Base-by-base conservation (phyloP, 2,329 filamentous ascomycete genomes). In the Calonectria pauciramosa region DNA sequence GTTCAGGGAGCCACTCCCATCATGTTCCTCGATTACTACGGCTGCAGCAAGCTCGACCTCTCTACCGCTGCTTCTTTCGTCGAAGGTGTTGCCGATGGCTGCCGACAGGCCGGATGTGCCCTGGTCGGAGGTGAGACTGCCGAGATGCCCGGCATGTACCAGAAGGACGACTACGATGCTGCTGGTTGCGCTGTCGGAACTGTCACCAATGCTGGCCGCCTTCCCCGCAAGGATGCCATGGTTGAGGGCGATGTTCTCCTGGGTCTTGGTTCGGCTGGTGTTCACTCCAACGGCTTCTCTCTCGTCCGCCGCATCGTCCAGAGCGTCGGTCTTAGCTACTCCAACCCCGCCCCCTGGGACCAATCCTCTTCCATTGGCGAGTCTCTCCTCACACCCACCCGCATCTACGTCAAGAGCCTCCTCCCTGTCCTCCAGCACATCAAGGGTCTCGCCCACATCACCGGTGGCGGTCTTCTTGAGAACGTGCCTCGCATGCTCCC, bases 11-110 rank as follows among this genome's bases (percentile, higher is more conserved):
- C 97, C 16, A 95, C 97, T 80, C 96, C 97, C 2, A 90, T 99
- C 77, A 97, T 97, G 89, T 99, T 99, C 90, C 93, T 99, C 76
- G 97, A 99, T 88, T 99, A 98, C 90, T 98, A 97, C 86, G 96
- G 96, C 75, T 98, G 96, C 89, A 96, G 95, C 85, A 94, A 94
- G 84, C 91, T 99, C 28, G 92, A 97, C 79, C 91, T 96, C 11
- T 89, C 92, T 47, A 92, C 92, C 6, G 95, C 96, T 0, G 93
- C 94, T 14, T 90, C 92, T n/a, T 99, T 99, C 82, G 94, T 99
- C 51, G 92, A 95, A 82, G 96, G 97, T 76, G 96, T 99, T 3
- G 96, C 96, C 3, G 90, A 93, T 36, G 97, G 97, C 63, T 99
- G 97, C 86, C 92, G 92, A 74, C 91, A 96, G 82, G 92, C 96